Percentiles rank a stretch among this genome's conserved stretches.
These are phyloP conservation scores for Yarrowia alimentaria DNA, from an alignment of 805 yeast genomes.

Conservation along the genomic window DNA sequence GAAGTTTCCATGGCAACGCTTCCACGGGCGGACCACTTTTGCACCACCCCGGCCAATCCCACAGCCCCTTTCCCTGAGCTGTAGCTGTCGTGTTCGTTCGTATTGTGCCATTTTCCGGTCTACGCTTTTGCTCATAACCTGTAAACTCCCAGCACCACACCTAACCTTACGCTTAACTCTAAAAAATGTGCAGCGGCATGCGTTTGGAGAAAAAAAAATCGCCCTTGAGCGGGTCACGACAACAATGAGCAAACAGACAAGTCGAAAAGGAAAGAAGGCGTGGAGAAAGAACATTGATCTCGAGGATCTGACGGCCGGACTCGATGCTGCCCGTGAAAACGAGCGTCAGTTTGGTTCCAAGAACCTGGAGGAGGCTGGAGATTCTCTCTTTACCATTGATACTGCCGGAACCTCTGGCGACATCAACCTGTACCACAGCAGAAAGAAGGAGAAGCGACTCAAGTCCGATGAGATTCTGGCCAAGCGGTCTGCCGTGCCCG, in stretches of 20 bases:
- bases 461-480: slow-evolving; percentile 71
- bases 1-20: too few relatives aligned
- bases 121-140: too few relatives aligned
- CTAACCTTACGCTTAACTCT: too few relatives aligned
- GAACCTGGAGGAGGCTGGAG: slow-evolving; percentile 42
- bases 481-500: slow-evolving; percentile 74
- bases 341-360: slow-evolving; percentile 41
- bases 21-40: too few relatives aligned
- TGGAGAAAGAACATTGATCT: slow-evolving; percentile 93
- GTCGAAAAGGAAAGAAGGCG: slow-evolving; percentile 83
- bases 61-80: too few relatives aligned
- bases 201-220: slow-evolving; percentile 12
- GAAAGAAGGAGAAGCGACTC: slow-evolving; percentile 45
- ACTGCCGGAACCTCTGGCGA: slow-evolving; percentile 53
- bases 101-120: too few relatives aligned
- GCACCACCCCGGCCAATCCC: too few relatives aligned
- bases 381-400: slow-evolving; percentile 63
- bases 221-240: neutral
- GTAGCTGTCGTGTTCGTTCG: too few relatives aligned
- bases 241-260: slow-evolving; percentile 21
- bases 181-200: slow-evolving; percentile 21
- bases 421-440: slow-evolving; percentile 32
- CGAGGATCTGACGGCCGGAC: slow-evolving; percentile 67
- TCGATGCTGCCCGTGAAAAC: slow-evolving; percentile 68
- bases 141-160: too few relatives aligned